Evolutionary conservation across 2,329 filamentous ascomycete species (phyloP), one percentile per base, ranked within the genome.

Genomic region (Aspergillus fumigatiaffinis): DNA sequence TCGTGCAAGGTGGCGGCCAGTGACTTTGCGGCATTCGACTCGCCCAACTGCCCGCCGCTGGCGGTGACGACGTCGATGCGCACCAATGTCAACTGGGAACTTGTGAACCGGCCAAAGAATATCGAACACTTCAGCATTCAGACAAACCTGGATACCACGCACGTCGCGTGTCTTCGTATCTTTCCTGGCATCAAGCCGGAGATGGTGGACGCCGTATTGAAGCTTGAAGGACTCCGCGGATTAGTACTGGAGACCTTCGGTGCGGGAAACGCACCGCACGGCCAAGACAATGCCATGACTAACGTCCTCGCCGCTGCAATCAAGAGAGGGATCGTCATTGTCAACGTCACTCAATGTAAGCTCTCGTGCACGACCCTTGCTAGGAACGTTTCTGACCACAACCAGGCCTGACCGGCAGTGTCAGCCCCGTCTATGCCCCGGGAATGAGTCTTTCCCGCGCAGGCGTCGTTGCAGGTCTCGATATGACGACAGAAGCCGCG

Each of bases 131-230:
- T 96, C 76, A 80, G 81, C 60, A 84, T 94, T 61, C 87, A 88
- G 60, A 87, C 86, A 20, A 87, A 87, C 65, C 82, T 94, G 41
- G 89, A 94, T 71, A 96, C 90, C 10, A 86, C 89, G n/a, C 89
- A 95, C 71, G 92, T 96, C 44, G 91, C 92, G 21, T 94, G 91
- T 71, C 80, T 96, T 66, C 88, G 92, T 56, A 89, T 96, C 61
- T 96, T 96, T 74, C 92, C 92, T 0, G 92, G 92, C 32, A 95
- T 97, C 76, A 90, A 90, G 72, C 89, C 92, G n/a, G 88, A 92
- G 70, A 95, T 96, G 90, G 83, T 97, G 32, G 91, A 94, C 69
- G 88, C 89, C 1, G 91, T 96, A 17, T 80, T 96, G 58, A 83
- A 83, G 48, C 79, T 92, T 32, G 86, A 90, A n/a, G 86, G 86